phyloP scores from a whole-genome alignment of 495 filamentous ascomycete genomes.

The Tetracladium setigerum region DNA sequence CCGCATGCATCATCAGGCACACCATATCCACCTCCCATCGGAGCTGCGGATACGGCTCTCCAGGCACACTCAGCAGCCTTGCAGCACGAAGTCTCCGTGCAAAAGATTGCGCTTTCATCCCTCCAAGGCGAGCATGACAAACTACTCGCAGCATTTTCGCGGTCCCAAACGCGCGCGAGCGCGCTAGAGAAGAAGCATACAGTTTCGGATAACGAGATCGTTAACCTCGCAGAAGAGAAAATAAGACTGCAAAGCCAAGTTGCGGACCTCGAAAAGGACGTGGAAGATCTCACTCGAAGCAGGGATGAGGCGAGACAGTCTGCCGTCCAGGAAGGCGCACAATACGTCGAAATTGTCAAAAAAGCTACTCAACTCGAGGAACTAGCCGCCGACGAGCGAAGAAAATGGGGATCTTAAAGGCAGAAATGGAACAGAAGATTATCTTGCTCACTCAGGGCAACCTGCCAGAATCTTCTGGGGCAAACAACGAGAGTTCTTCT shows the following conservation, averaged over 20 bases:
- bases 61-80: constrained; percentile 35
- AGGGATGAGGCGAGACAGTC: constrained; percentile 31
- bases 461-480: not conserved
- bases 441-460: not conserved
- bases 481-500: not conserved
- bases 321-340: constrained; percentile 28
- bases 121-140: constrained; percentile 38
- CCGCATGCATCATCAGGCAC: constrained; percentile 2
- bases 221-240: constrained; percentile 35
- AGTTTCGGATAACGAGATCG: constrained; percentile 39
- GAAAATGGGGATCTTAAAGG: constrained; percentile 30
- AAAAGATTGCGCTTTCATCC: constrained; percentile 37
- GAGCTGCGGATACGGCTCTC: constrained; percentile 23
- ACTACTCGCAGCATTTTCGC: constrained; percentile 35
- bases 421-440: constrained; percentile 26
- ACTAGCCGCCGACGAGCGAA: constrained; percentile 29
- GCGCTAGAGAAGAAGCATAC: constrained; percentile 39
- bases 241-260: constrained; percentile 31
- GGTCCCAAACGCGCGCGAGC: constrained; percentile 33
- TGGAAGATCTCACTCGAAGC: constrained; percentile 31
- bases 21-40: constrained; percentile 16
- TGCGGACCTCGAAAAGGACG: constrained; percentile 28
- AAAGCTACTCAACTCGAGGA: constrained; percentile 34
- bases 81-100: constrained; percentile 41
- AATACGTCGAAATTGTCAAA: constrained; percentile 40